Base-by-base conservation (phyloP, 1,284 basidiomycete genomes). In the Ustilago trichophora region DNA sequence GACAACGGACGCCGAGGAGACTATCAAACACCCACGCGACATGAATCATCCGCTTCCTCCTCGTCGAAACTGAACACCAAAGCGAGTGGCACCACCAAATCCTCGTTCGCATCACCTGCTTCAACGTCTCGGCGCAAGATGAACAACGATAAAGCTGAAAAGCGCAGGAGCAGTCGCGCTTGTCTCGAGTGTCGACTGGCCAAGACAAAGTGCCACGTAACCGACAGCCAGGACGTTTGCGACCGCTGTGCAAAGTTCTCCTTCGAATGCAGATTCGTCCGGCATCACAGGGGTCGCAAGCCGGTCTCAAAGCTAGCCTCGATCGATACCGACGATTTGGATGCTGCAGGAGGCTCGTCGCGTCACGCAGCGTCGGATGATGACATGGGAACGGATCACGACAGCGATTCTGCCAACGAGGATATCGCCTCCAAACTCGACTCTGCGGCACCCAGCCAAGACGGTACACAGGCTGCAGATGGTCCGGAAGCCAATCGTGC, bases 201-300 rank as follows among this genome's bases (percentile, higher is more conserved):
- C 9, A 70, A 70, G 57, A 64, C 60, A 7, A 69, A 69, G 19
- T 64, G 67, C 41, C 51, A 56, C n/a, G 51, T 65, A 15, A 56
- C 56, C 3, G 56, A 52, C 25, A 55, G 36, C 22, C 43, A 57
- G 44, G 52, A 56, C 33, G 37, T 60, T 3, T 70, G 67, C 54
- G 52, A 65, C n/a, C 48, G 67, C 9, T 70, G 67, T 21, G 62
- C 52, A 31, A 60, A 65, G 42, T 64, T 70, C 34, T 53, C 45
- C 22, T 65, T 70, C 40, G 62, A 65, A 13, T 70, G 67, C 43
- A 33, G 49, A n/a, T 70, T 65, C 18, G 60, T 70, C 10, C 35
- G 57, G 12, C 67, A 70, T 19, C 67, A 60, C 31, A n/a, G 62
- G 4, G 67, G 67, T 1, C 29, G 67, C 6, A 70, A 65, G 42